Percentiles rank a stretch among this genome's conserved stretches.
Conservation (phyloP, 1,284 basidiomycete genomes). For the Baeospora myosura region DNA sequence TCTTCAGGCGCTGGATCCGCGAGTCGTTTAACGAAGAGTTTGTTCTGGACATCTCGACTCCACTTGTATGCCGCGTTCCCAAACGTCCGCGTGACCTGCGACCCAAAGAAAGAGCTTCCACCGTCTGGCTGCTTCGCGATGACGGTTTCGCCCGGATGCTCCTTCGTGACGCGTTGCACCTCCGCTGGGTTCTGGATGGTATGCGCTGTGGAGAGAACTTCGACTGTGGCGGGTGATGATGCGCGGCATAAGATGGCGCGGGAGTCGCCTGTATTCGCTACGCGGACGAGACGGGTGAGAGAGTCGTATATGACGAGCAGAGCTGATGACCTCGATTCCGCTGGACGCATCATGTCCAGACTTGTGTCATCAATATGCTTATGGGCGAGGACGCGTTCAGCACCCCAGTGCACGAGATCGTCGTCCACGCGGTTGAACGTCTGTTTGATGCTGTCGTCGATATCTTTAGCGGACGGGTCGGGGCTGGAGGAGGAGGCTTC, state of each 20-base stretch:
- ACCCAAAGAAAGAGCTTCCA: slow-evolving; percentile 12
- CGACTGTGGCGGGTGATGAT: neutral
- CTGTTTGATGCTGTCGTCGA: slow-evolving; percentile 2
- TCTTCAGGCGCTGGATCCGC: slow-evolving; percentile 16
- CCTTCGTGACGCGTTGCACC: neutral
- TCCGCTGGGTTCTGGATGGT: neutral
- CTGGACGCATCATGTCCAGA: neutral
- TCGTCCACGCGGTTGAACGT: neutral
- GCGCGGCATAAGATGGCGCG: slow-evolving; percentile 1
- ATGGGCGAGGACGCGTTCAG: slow-evolving; percentile 3
- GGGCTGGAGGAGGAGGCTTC: neutral
- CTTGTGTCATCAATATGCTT: neutral
- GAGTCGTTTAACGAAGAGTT: slow-evolving; percentile 21
- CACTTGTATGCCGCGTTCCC: slow-evolving; percentile 29
- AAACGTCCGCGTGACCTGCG: slow-evolving; percentile 24
- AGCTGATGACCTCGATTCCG: neutral
- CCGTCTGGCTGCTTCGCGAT: neutral
- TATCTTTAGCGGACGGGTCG: neutral
- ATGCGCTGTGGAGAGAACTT: neutral
- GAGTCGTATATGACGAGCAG: neutral
- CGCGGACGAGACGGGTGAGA: neutral
- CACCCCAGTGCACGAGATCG: neutral
- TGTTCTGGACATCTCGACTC: slow-evolving; percentile 23
- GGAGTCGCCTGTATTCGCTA: neutral
- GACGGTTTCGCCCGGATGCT: neutral